These are phyloP conservation scores for Monosporozyma unispora DNA, from an alignment of 805 yeast species.

Conservation along the genomic window DNA sequence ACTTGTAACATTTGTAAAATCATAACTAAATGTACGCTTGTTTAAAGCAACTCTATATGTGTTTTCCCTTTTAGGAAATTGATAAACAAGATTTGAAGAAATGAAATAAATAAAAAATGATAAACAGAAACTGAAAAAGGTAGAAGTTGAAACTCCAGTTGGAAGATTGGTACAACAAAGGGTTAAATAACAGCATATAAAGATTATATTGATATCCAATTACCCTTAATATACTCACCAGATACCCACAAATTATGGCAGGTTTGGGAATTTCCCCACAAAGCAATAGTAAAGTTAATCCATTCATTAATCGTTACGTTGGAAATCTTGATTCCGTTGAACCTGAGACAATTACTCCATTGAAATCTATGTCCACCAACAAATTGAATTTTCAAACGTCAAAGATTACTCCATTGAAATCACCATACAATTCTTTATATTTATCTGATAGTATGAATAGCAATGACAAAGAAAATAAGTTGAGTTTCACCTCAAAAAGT, in stretches of 20 bases:
- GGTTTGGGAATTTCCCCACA: background rate
- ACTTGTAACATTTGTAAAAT: background rate
- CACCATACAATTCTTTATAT: background rate
- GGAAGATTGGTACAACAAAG: background rate
- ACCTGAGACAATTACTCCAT: constrained; percentile 3
- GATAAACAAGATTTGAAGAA: background rate
- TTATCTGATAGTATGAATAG: background rate
- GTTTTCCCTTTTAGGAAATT: constrained; percentile 1
- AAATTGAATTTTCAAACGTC: constrained; percentile 1
- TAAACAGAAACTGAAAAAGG: background rate
- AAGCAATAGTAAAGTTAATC: constrained; percentile 5
- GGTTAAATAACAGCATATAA: background rate
- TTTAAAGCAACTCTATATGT: background rate
- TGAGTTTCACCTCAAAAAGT: background rate
- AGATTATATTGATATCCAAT: background rate
- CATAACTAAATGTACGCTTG: background rate
- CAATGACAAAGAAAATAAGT: background rate
- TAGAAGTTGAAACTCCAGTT: background rate
- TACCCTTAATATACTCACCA: background rate
- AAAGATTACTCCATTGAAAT: background rate
- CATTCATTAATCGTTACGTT: constrained; percentile 25
- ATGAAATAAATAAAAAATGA: background rate
- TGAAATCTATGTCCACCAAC: constrained; percentile 20
- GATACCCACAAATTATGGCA: background rate
- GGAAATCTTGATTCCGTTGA: constrained; percentile 11